phyloP scores from a whole-genome alignment of 139 green algal genomes.

The Coelastrella sp. region DNA sequence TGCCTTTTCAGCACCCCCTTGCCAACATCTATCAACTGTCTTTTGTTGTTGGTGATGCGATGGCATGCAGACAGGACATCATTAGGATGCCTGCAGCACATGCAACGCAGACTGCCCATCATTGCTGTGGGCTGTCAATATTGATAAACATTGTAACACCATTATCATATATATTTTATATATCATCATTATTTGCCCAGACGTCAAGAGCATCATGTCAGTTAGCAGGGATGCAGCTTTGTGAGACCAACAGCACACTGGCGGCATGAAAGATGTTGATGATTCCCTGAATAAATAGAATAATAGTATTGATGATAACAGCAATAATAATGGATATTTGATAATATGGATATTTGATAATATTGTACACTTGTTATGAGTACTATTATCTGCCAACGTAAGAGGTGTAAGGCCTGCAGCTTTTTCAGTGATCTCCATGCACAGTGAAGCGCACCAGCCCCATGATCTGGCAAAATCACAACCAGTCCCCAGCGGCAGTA shows the following conservation, averaged over 20 bases:
- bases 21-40: neutral
- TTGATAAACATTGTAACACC: neutral
- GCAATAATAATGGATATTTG: no score
- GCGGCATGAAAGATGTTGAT: neutral
- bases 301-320: neutral
- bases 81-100: neutral
- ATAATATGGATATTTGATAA: neutral
- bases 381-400: neutral
- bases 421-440: neutral
- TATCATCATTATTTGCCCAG: neutral
- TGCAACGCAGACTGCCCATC: neutral
- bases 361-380: neutral
- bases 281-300: neutral
- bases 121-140: neutral
- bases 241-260: neutral
- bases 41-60: neutral
- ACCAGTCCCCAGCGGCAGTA: constrained; percentile 16
- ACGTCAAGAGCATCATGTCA: neutral
- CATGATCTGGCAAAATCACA: constrained; percentile 1
- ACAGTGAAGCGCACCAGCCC: constrained; percentile 8
- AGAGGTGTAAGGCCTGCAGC: neutral
- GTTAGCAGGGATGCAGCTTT: neutral
- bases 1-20: neutral
- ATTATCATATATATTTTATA: neutral
- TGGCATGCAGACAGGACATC: neutral